Conservation (phyloP, 352 stramenopile genomes). For the Elongisporangium prolatum region DNA sequence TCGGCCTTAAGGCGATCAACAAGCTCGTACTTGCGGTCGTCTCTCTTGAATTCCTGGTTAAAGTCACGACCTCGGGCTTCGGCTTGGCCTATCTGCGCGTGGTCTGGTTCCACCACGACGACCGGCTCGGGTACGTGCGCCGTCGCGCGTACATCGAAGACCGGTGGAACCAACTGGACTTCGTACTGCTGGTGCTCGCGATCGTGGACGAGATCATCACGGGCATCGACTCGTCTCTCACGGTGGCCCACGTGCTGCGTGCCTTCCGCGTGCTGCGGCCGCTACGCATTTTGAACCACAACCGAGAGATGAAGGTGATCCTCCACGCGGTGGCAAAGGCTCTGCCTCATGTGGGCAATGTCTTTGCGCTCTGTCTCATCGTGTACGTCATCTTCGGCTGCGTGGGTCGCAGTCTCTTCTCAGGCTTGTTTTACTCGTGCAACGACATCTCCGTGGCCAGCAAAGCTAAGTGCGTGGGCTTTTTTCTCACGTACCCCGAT, state of each 20-base stretch:
- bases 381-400: slow-evolving; percentile 80
- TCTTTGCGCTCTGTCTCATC: slow-evolving; percentile 63
- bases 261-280: slow-evolving; percentile 60
- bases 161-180: slow-evolving; percentile 73
- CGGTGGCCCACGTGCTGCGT: slow-evolving; percentile 52
- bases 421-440: slow-evolving; percentile 59
- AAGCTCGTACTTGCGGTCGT: slow-evolving; percentile 83
- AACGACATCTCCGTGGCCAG: slow-evolving; percentile 41
- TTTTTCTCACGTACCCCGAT: slow-evolving; percentile 43
- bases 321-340: slow-evolving; percentile 63
- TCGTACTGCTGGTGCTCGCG: slow-evolving; percentile 49
- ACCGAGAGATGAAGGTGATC: slow-evolving; percentile 76
- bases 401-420: slow-evolving; percentile 63
- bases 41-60: slow-evolving; percentile 73
- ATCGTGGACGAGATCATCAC: slow-evolving; percentile 55
- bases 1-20: slow-evolving; percentile 50
- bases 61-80: slow-evolving; percentile 75
- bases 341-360: slow-evolving; percentile 67
- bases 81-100: slow-evolving; percentile 60
- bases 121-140: slow-evolving; percentile 53
- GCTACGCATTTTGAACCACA: slow-evolving; percentile 69
- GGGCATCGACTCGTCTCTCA: slow-evolving; percentile 30
- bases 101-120: slow-evolving; percentile 54
- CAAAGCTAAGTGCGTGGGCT: slow-evolving; percentile 46
- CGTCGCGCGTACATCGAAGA: slow-evolving; percentile 76